Base-by-base conservation (phyloP, 345 rosid genomes). In the Erysimum cheiranthoides region DNA sequence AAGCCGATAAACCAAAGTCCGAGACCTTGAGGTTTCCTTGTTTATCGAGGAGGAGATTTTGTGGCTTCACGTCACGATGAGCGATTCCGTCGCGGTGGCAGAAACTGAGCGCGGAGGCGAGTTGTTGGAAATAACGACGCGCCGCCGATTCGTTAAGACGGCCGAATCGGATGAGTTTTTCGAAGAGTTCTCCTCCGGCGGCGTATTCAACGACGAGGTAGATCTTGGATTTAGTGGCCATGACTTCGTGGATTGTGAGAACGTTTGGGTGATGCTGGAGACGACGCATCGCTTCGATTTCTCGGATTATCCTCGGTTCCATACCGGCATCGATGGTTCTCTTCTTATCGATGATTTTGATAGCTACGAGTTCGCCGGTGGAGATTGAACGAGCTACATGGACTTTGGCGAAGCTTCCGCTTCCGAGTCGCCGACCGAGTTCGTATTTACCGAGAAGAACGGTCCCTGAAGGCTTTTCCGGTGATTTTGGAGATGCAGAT, bases 41-140 rank as follows among this genome's bases (percentile, higher is more conserved):
- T 8, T 31, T 73, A 73, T 93, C 98, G 11, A 93, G 77, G n/a
- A 93, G 85, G 1, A 90, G 84, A 61, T 91, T 93, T 31, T 93
- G 97, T 1, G 97, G 97, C 84, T 93, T 91, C 31, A 93, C 65
- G 71, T 93, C 98, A 0, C 97, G 97, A 82, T 93, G 98, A 13
- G 90, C 82, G 70, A 93, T 83, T 3, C 97, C 98, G 66, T 87
- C 87, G 5, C 89, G 82, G 79, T 89, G 98, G 69, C 98, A 91
- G 86, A 86, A 91, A 8, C 59, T 73, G 27, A 92, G 82, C n/a
- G 97, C 97, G 9, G 94, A 87, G 13, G 84, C 85, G 7, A 93
- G 86, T 76, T 93, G 95, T 63, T 88, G 93, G 72, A 93, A 86
- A 63, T 83, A 90, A 2, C 86, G 78, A 31, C 97, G 86, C 0